These are phyloP conservation scores for Aspergillus fumigatus DNA, from an alignment of 2,329 filamentous ascomycete genomes.

Conservation along the genomic window DNA sequence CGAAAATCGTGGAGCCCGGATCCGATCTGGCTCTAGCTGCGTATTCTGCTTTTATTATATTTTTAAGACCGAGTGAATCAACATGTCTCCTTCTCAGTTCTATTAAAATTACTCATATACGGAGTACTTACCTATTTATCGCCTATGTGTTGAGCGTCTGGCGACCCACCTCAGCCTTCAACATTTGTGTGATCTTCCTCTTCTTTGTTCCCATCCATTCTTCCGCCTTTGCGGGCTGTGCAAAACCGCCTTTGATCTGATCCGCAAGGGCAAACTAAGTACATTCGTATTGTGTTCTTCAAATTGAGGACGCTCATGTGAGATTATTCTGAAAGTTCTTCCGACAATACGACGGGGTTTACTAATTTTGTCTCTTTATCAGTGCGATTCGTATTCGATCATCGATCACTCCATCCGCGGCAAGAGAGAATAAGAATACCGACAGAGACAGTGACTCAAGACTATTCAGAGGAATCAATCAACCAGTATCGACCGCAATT, in stretches of 20 bases:
- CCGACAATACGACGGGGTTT: neutral
- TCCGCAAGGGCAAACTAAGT: neutral
- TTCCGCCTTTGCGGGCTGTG: conserved; percentile 3
- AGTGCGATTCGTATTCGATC: neutral
- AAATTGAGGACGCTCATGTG: neutral
- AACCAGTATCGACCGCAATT: conserved; percentile 3
- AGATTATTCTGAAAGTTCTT: neutral
- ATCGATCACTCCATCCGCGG: neutral
- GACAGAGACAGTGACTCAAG: neutral
- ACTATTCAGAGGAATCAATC: neutral
- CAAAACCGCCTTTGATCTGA: neutral
- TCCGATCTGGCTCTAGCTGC: neutral
- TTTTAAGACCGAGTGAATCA: neutral
- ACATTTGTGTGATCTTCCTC: neutral
- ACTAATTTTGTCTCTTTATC: neutral
- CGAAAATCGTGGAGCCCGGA: neutral
- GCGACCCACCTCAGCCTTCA: neutral
- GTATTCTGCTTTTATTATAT: neutral
- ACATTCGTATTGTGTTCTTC: neutral
- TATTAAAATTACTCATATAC: neutral
- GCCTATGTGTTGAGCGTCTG: neutral
- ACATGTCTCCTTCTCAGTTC: neutral
- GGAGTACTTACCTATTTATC: neutral
- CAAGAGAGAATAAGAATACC: neutral
- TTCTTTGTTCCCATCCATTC: neutral